Percentiles rank a stretch among this genome's conserved stretches.
These are phyloP conservation scores for Anthoceros angustus DNA, from an alignment of 225 moss, liverwort and hornwort species.

Conservation along the genomic window DNA sequence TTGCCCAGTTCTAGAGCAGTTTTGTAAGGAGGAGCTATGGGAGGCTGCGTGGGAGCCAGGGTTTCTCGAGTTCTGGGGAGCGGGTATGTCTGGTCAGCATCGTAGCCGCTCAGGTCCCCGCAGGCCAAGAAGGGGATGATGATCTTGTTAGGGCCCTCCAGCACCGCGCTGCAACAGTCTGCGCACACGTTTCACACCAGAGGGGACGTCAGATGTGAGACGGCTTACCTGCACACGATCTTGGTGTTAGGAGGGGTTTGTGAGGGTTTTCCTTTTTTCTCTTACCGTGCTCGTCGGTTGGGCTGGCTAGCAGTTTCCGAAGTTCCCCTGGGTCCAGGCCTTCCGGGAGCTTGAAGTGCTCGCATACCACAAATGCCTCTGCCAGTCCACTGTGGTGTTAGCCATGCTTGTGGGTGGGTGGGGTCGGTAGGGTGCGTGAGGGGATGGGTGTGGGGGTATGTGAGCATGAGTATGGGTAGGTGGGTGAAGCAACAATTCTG, in stretches of 20 bases:
- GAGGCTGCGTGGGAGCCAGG: not conserved
- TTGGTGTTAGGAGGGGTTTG: not conserved
- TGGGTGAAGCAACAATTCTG: too few species aligned
- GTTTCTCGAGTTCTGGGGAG: slow-evolving; percentile 9
- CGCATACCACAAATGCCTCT: slow-evolving; percentile 94
- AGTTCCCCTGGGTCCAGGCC: slow-evolving; percentile 61
- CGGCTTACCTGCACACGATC: too few species aligned
- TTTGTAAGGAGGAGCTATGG: not conserved
- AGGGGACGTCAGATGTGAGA: not conserved
- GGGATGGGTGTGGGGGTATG: too few species aligned
- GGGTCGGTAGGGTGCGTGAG: too few species aligned
- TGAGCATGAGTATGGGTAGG: too few species aligned
- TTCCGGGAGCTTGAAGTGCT: slow-evolving; percentile 69
- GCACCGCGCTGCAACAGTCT: slow-evolving; percentile 88
- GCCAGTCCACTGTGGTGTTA: not conserved
- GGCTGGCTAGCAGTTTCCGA: slow-evolving; percentile 58
- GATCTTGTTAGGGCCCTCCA: slow-evolving; percentile 81
- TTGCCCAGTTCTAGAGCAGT: not conserved
- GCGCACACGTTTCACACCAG: slow-evolving; percentile 2
- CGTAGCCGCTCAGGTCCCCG: slow-evolving; percentile 83
- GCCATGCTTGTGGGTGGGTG: too few species aligned
- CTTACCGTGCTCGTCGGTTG: slow-evolving; percentile 41
- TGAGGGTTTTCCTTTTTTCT: slow-evolving; percentile 1
- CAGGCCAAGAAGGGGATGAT: slow-evolving; percentile 89
- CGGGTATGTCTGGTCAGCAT: slow-evolving; percentile 88